These are phyloP conservation scores for Cordyceps fumosorosea DNA, from an alignment of 2,329 filamentous ascomycete genomes.

Conservation along the genomic window DNA sequence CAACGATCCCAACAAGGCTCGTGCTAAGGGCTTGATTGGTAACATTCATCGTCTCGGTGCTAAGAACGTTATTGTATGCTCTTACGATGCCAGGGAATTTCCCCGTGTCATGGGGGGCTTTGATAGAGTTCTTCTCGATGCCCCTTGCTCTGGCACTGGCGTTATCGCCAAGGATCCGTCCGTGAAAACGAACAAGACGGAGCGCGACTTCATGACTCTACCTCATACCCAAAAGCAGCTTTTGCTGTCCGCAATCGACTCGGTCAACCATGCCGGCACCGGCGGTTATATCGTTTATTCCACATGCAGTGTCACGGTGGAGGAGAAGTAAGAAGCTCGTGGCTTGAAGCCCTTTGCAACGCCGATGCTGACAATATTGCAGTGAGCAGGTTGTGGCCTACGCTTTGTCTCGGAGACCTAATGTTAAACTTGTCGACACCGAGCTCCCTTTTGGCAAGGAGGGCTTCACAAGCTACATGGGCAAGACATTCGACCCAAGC, in stretches of 20 bases:
- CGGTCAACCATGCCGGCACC: conserved; percentile 81
- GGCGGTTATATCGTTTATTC: conserved; percentile 96
- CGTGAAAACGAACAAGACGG: conserved; percentile 97
- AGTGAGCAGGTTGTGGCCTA: conserved; percentile 90
- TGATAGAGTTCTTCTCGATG: conserved; percentile 88
- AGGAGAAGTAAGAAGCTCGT: conserved; percentile 52
- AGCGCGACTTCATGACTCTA: conserved; percentile 87
- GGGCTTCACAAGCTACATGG: conserved; percentile 84
- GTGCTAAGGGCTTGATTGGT: conserved; percentile 94
- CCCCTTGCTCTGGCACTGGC: conserved; percentile 91
- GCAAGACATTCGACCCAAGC: conserved; percentile 83
- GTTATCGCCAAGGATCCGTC: conserved; percentile 96
- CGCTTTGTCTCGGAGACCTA: conserved; percentile 82
- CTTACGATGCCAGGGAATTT: conserved; percentile 91
- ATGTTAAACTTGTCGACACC: conserved; percentile 88
- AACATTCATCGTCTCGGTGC: conserved; percentile 93
- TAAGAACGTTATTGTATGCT: conserved; percentile 91
- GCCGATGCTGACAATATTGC: conserved; percentile 27
- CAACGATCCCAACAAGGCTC: conserved; percentile 90
- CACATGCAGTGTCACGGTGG: conserved; percentile 88
- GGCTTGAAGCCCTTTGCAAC: background rate
- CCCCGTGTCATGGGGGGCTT: conserved; percentile 93
- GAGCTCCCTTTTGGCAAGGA: conserved; percentile 86
- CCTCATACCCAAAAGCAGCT: conserved; percentile 95
- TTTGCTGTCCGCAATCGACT: conserved; percentile 87